Evolutionary conservation across 352 stramenopile species (phyloP).

Genomic region (Phytophthora pinifolia): DNA sequence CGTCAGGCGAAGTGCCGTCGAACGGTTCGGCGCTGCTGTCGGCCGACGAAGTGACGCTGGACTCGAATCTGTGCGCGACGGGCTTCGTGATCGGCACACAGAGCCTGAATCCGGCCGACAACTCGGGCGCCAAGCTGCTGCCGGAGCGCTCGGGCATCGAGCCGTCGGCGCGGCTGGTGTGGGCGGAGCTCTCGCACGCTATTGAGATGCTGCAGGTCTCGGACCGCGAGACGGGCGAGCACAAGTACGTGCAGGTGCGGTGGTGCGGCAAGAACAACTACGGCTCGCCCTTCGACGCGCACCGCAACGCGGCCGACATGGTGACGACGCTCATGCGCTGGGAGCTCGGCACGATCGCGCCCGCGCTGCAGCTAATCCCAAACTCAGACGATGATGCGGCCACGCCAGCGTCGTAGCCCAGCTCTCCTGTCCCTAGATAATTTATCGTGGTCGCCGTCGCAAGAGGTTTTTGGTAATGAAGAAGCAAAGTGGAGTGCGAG

Average conservation of each 20-base stretch:
- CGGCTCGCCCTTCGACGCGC: constrained; percentile 45
- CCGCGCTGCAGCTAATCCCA: constrained; percentile 31
- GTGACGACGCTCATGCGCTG: constrained; percentile 48
- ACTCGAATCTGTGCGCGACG: constrained; percentile 14
- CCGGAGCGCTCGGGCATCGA: constrained; percentile 34
- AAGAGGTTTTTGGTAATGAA: constrained; percentile 28
- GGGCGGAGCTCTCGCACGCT: constrained; percentile 43
- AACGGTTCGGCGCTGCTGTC: constrained; percentile 10
- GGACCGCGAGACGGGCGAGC: constrained; percentile 24
- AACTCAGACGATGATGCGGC: constrained; percentile 15
- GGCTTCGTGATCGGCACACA: constrained; percentile 56
- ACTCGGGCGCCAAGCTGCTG: constrained; percentile 31
- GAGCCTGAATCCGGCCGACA: constrained; percentile 43
- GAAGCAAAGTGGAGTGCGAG: constrained; percentile 1
- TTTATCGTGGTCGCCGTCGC: constrained; percentile 23
- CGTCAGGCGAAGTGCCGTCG: constrained; percentile 15
- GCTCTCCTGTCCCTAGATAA: constrained; percentile 2
- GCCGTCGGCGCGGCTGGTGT: constrained; percentile 34
- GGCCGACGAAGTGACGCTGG: constrained; percentile 5
- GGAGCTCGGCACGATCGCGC: constrained; percentile 47
- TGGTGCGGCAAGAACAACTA: constrained; percentile 56
- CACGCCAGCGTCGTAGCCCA: constrained; percentile 1
- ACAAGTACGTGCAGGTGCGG: constrained; percentile 39
- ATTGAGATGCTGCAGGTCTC: constrained; percentile 47
- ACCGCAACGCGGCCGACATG: constrained; percentile 49